Conservation (phyloP, 352 stramenopile genomes). For the Phytopythium boreale region DNA sequence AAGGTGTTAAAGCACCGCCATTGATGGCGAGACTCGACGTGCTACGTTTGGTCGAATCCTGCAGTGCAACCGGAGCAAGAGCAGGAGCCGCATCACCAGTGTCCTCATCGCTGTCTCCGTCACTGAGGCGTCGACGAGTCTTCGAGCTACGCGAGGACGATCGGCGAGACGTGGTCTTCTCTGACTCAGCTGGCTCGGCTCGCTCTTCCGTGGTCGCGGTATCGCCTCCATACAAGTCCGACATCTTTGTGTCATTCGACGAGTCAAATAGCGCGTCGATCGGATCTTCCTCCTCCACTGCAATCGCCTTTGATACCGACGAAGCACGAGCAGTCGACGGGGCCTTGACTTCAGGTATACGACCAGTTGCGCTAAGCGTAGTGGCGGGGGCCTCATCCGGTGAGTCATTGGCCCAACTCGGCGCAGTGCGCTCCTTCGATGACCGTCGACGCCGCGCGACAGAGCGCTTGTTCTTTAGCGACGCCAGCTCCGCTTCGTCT, state of each 20-base stretch:
- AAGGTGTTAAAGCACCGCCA: neutral
- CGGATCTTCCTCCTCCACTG: constrained; percentile 27
- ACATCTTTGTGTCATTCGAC: constrained; percentile 44
- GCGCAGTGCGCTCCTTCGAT: neutral
- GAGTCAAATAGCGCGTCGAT: constrained; percentile 73
- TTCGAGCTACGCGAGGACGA: neutral
- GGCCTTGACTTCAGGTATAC: neutral
- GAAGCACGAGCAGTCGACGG: neutral
- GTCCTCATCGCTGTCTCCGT: neutral
- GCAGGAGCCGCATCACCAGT: no score
- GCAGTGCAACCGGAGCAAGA: neutral
- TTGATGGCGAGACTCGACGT: neutral
- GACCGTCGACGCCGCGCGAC: neutral
- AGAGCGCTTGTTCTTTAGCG: constrained; percentile 14
- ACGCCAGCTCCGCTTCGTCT: constrained; percentile 16
- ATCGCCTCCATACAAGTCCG: constrained; percentile 18
- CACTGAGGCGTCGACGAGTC: neutral
- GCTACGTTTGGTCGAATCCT: neutral
- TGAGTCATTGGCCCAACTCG: neutral
- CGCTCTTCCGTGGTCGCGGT: neutral
- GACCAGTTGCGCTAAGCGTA: neutral
- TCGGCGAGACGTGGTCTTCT: neutral
- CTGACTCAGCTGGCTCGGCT: neutral
- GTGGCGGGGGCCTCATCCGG: neutral
- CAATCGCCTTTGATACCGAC: neutral